Evolutionary conservation across 2,329 filamentous ascomycete genomes (phyloP), one percentile per base, ranked within the genome.

Genomic region (Cryphonectria radicalis): DNA sequence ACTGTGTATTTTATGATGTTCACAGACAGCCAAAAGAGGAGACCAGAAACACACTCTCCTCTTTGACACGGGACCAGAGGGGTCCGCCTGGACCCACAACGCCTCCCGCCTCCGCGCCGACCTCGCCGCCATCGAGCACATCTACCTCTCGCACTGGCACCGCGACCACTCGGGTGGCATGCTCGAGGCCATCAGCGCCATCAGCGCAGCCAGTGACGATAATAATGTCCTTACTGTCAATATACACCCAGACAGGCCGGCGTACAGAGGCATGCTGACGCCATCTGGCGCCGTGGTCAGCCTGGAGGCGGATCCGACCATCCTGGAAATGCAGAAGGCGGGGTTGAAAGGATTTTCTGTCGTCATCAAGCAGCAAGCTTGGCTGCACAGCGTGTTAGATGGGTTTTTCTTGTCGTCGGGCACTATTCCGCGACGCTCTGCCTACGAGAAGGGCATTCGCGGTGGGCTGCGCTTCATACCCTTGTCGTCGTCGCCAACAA

Each of bases 101-200:
- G 82, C 79, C 4, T 81, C 77, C 5, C 80, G 86, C 1, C 76
- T 87, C 25, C 76, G 79, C 37, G 78, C 82, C 1, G 80, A 85
- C 74, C 76, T 86, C 4, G 77, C 80, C 1, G 74, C 76, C 0
- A 78, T 88, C 35, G 86, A 87, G 73, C 70, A 82, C 19, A 81
- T 87, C 28, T 81, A 86, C 64, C 77, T 88, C 35, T 86, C 84
- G 6, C 84, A 87, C 74, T 87, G 86, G 86, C 85, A 89, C 77
- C 81, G 86, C 55, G 85, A 89, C 73, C 85, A 89, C 73, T 87
- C 85, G 37, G 85, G 84, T 28, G 85, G 86, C 6, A 80, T 89
- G 77, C 77, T 83, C 28, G 80, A 79, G 62, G 85, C 86, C n/a
- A 78, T 89, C 62, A 76, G 78, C 25, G 80, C 84, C 80, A 84